These are phyloP conservation scores for Cyamopsis tetragonoloba DNA, from an alignment of 306 rosid species.

Conservation along the genomic window DNA sequence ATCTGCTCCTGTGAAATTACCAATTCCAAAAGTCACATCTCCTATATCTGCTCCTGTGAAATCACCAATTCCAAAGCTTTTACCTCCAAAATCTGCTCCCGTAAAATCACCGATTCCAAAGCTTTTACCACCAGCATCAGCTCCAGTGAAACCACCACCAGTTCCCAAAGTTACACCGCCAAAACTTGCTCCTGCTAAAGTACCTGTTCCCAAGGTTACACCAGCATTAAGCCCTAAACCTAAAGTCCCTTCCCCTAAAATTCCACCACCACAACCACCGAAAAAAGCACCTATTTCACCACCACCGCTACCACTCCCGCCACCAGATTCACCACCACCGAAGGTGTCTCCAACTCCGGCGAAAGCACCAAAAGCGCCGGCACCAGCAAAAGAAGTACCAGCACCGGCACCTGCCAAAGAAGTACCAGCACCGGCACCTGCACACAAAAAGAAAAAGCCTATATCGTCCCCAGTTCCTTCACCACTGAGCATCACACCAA, in stretches of 20 bases:
- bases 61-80: not conserved
- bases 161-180: constrained; percentile 8
- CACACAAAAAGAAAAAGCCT: constrained; percentile 43
- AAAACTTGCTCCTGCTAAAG: constrained; percentile 19
- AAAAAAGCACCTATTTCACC: constrained; percentile 45
- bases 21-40: not conserved
- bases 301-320: constrained; percentile 35
- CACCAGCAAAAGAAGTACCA: constrained; percentile 52
- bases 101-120: constrained; percentile 19
- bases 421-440: constrained; percentile 57
- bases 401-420: constrained; percentile 49
- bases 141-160: constrained; percentile 10
- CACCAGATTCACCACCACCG: constrained; percentile 31
- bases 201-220: constrained; percentile 41
- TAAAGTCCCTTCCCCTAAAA: constrained; percentile 53
- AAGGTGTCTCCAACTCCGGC: constrained; percentile 37
- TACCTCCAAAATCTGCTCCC: constrained; percentile 10
- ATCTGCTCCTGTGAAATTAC: constrained; percentile 3
- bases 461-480: constrained; percentile 48
- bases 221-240: constrained; percentile 49
- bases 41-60: constrained; percentile 13
- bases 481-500: constrained; percentile 44
- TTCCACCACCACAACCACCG: constrained; percentile 58
- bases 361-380: constrained; percentile 56
- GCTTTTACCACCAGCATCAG: not conserved